Base-by-base conservation (phyloP, 345 rosid genomes). In the Carallia pectinifolia region DNA sequence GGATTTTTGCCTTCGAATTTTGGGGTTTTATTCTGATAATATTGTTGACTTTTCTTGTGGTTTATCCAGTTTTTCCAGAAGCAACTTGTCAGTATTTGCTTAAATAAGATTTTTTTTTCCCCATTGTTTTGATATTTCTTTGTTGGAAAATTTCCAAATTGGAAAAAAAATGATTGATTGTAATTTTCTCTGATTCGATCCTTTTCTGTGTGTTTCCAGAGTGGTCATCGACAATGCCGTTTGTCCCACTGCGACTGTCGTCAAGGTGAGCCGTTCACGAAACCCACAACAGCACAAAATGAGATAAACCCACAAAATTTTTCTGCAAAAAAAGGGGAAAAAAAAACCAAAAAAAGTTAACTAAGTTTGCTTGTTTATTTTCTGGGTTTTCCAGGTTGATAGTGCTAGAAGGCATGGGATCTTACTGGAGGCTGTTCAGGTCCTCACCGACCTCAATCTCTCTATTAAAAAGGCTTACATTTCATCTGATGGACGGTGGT, bases 211-310 rank as follows among this genome's bases (percentile, higher is more conserved):
- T 47, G 23, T 78, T 59, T 81, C 36, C 93, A 95, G 97, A 81
- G 97, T 92, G 67, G 99, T 85, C 81, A 95, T 95, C 74, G 99
- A 95, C 80, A 90, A 92, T 84, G 93, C 85, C 77, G 92, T 83
- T 71, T 92, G 93, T 79, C 81, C 97, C 69, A 85, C 86, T 0
- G 86, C 97, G 68, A 95, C 99, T 53, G 80, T 95, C 30, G 92
- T 95, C 77, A 95, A 90, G 96, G 99, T 93, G 81, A 78, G 83
- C 59, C 76, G 76, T 80, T 81, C 73, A 75, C 82, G 88, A 76
- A 76, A 82, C 79, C 78, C 12, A 3, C 31, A 8, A 23, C 34
- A 19, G 3, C 1, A 27, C 12, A 54, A 29, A 15, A 19, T 27
- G 10, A 12, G 12, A 44, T 10, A 27, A 27, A 4, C 31, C 16